A percentile compares a stretch with the other conserved stretches of the same genome.
Evolutionary conservation across 805 yeast species (phyloP).

Genomic region (Saturnispora kantuleensis): DNA sequence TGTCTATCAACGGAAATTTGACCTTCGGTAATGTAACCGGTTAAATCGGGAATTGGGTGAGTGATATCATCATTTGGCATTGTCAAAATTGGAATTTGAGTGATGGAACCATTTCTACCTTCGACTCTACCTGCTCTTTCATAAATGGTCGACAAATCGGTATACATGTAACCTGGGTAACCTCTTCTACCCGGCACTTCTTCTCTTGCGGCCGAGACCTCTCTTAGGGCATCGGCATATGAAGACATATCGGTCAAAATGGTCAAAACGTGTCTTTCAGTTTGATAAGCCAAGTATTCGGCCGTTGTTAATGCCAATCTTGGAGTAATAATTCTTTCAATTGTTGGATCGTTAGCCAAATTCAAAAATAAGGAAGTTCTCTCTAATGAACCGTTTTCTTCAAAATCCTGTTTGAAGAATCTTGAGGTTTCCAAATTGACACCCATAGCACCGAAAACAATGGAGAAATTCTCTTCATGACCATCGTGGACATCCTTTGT

Average conservation of each 20-base stretch:
- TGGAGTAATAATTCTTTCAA: slow-evolving; percentile 98
- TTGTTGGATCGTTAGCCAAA: slow-evolving; percentile 98
- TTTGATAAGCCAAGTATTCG: slow-evolving; percentile 96
- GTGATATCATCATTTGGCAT: slow-evolving; percentile 99
- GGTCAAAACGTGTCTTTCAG: slow-evolving; percentile 97
- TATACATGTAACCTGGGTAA: slow-evolving; percentile 99
- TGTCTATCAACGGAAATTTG: slow-evolving; percentile 97
- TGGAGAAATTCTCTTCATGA: slow-evolving; percentile 98
- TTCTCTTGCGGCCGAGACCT: slow-evolving; percentile 99
- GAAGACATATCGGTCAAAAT: slow-evolving; percentile 99
- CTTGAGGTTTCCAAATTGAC: slow-evolving; percentile 97
- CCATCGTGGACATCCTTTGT: slow-evolving; percentile 99
- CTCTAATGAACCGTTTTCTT: slow-evolving; percentile 96
- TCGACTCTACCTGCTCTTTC: slow-evolving; percentile 99
- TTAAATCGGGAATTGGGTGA: slow-evolving; percentile 99
- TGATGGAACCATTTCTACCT: slow-evolving; percentile 98
- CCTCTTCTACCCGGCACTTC: slow-evolving; percentile 99
- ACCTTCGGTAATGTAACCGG: slow-evolving; percentile 99
- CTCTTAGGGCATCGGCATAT: slow-evolving; percentile 99
- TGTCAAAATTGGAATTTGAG: slow-evolving; percentile 96
- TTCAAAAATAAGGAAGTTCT: slow-evolving; percentile 95
- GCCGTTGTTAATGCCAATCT: slow-evolving; percentile 98
- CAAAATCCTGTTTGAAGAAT: slow-evolving; percentile 98
- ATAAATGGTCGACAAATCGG: slow-evolving; percentile 97
- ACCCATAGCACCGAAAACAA: slow-evolving; percentile 99